Conservation (phyloP, 202 grass and related monocot genomes). For the Saccharum hybrid region DNA sequence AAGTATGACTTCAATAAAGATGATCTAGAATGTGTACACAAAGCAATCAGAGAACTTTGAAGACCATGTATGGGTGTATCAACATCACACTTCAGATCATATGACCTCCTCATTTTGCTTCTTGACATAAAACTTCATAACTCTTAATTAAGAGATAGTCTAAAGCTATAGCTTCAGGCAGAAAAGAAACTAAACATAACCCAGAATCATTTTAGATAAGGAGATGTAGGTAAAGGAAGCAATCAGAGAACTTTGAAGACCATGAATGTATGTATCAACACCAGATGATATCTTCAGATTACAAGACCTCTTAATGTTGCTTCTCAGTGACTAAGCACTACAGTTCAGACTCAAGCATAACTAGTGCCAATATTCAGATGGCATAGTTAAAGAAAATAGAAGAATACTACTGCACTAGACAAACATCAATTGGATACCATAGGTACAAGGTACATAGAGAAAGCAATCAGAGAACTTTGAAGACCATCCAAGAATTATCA, state of each 20-base stretch:
- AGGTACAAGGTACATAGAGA: neutral
- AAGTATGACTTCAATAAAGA: neutral
- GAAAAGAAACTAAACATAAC: neutral
- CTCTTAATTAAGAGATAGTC: neutral
- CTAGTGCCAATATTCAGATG: neutral
- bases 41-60: conserved; percentile 52
- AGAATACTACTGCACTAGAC: neutral
- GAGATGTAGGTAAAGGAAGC: too few species aligned
- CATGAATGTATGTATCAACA: conserved; percentile 33
- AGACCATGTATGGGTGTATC: conserved; percentile 53
- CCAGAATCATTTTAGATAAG: neutral
- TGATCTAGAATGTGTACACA: neutral
- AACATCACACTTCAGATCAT: conserved; percentile 46
- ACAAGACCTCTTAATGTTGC: conserved; percentile 40
- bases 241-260: too few species aligned
- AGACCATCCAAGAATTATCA: neutral
- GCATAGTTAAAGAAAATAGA: neutral
- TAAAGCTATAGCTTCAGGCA: neutral
- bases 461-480: too few species aligned
- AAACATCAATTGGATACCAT: neutral
- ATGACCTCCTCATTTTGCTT: conserved; percentile 52
- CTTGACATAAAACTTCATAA: neutral
- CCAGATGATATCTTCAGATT: conserved; percentile 52
- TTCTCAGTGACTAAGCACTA: neutral
- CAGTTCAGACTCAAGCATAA: neutral